These are phyloP conservation scores for Clausena lansium DNA, from an alignment of 345 rosid genomes.

Conservation along the genomic window DNA sequence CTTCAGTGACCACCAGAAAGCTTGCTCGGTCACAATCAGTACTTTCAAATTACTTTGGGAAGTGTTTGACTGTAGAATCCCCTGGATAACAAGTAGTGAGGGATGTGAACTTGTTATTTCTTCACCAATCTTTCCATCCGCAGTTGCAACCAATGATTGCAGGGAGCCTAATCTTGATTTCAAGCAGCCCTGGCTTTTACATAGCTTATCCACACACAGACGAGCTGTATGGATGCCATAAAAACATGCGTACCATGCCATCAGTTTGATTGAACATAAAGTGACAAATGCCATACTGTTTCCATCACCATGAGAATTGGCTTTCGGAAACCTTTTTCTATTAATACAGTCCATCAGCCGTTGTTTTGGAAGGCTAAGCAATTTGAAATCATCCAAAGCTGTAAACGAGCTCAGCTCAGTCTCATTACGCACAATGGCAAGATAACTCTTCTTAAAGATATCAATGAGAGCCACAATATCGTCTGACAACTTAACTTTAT, in stretches of 20 bases:
- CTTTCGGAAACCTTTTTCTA: constrained; percentile 31
- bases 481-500: constrained; percentile 43
- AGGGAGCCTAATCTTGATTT: constrained; percentile 45
- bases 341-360: constrained; percentile 45
- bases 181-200: constrained; percentile 40
- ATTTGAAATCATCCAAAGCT: constrained; percentile 34
- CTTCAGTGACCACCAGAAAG: constrained; percentile 55
- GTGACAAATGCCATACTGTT: constrained; percentile 42
- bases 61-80: constrained; percentile 41
- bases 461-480: constrained; percentile 37
- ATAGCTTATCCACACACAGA: constrained; percentile 41
- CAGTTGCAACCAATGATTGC: constrained; percentile 35
- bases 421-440: constrained; percentile 47
- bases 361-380: constrained; percentile 52
- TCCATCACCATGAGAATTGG: constrained; percentile 29
- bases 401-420: constrained; percentile 34
- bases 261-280: constrained; percentile 54
- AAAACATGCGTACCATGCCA: constrained; percentile 61
- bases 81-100: constrained; percentile 41
- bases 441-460: constrained; percentile 49
- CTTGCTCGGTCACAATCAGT: constrained; percentile 47
- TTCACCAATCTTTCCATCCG: constrained; percentile 28
- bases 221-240: constrained; percentile 51
- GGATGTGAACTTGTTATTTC: constrained; percentile 51
- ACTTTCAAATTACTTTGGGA: constrained; percentile 32